These are phyloP conservation scores for Suhomyces taliae DNA, from an alignment of 1,139 yeast genomes.

Conservation along the genomic window DNA sequence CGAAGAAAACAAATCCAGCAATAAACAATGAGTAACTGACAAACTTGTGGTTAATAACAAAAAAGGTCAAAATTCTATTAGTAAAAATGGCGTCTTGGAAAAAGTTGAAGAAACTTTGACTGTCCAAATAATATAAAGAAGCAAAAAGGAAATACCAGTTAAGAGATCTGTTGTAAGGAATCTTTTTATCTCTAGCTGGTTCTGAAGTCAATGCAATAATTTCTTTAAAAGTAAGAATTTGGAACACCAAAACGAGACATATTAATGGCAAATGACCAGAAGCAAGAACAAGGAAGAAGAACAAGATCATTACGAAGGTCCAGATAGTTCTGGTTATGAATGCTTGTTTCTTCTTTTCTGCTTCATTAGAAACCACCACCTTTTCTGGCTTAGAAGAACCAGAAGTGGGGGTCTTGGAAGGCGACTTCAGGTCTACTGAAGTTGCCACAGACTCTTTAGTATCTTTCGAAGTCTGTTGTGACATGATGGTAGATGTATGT, in stretches of 20 bases:
- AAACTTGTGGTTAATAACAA: constrained; percentile 74
- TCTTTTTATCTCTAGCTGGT: constrained; percentile 78
- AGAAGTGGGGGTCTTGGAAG: constrained; percentile 1
- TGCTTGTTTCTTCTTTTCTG: constrained; percentile 73
- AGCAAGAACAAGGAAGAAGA: constrained; percentile 70
- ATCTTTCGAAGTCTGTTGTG: neutral
- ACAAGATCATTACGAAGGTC: constrained; percentile 88
- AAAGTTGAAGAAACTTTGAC: constrained; percentile 74
- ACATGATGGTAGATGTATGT: neutral
- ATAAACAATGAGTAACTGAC: constrained; percentile 82
- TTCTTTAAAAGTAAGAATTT: constrained; percentile 84
- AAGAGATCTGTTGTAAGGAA: constrained; percentile 80
- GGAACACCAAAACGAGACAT: constrained; percentile 66
- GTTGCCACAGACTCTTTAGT: constrained; percentile 4
- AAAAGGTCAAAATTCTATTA: constrained; percentile 41
- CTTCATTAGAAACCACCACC: constrained; percentile 30
- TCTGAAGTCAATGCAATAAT: constrained; percentile 83
- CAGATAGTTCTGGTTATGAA: constrained; percentile 89
- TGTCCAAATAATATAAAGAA: constrained; percentile 85
- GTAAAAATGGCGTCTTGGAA: constrained; percentile 46
- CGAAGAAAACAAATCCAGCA: constrained; percentile 87
- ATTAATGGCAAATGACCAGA: constrained; percentile 88
- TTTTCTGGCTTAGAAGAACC: neutral
- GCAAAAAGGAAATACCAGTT: constrained; percentile 88
- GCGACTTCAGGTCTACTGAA: neutral